Base-by-base conservation (phyloP, 2,329 filamentous ascomycete species). In the Hypomyces perniciosus region DNA sequence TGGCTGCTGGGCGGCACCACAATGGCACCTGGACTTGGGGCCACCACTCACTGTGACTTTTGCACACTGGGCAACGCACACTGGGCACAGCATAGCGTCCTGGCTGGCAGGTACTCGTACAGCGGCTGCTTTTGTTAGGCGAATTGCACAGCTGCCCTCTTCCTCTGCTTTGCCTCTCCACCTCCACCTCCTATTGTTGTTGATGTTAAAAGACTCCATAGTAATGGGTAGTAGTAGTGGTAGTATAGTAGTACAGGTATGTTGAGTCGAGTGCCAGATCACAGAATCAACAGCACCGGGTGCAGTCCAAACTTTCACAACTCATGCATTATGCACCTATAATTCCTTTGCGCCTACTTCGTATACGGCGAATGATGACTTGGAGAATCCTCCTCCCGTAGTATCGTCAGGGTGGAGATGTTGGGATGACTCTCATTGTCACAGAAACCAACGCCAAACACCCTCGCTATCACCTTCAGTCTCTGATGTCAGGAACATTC, bases 101-200 rank as follows among this genome's bases (percentile, higher is more conserved):
- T 34, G 39, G 6, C 50, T 7, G n/a, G 13, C 12, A 52, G 44
- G 50, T 52, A 52, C 50, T 39, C 34, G 30, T 52, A 52, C 50
- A 20, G 20, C 20, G 20, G 20, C 20, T 20, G 20, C 20, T 20
- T 20, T 20, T 20, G 20, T 20, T 20, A 20, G 20, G 20, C 20
- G 20, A 20, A 20, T 20, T 20, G 20, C 20, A 20, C 20, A 20
- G 20, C 20, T 20, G 20, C 20, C 20, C 20, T 20, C 20, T 20
- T 20, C 20, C 20, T 20, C 20, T 20, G 20, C 20, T 20, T 20
- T 20, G 20, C 20, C 20, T 20, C 20, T 20, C 20, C 20, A 20
- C 20, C n/a, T n/a, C n/a, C 20, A 20, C 20, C 20, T 20, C 20
- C 20, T 20, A 20, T 20, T 20, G 20, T 20, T 20, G 20, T 20